Evolutionary conservation across 1,139 yeast genomes (phyloP).

Genomic region (Magnusiomyces clavatus): DNA sequence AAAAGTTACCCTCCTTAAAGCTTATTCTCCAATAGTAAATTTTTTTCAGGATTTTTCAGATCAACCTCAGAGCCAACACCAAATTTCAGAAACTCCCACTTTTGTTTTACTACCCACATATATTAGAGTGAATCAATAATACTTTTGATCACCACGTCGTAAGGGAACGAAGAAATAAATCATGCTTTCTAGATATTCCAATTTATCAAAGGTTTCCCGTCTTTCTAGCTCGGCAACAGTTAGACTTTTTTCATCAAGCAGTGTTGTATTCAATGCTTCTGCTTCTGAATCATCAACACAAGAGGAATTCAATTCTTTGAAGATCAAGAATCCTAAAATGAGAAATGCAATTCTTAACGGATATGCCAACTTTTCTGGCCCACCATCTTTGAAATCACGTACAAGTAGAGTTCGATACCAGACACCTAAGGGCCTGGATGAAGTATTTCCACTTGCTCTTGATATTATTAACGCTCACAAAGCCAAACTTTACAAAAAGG

Average conservation of each 20-base stretch:
- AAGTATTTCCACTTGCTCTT: conserved; percentile 64
- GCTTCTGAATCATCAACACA: not conserved
- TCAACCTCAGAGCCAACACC: too few relatives aligned
- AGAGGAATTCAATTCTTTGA: conserved; percentile 16
- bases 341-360: conserved; percentile 33
- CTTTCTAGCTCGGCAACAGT: not conserved
- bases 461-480: conserved; percentile 46
- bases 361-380: conserved; percentile 34
- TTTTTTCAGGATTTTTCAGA: too few relatives aligned
- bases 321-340: conserved; percentile 26
- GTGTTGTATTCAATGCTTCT: not conserved
- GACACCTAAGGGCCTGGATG: conserved; percentile 62
- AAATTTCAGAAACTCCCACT: too few relatives aligned
- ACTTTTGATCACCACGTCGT: too few relatives aligned
- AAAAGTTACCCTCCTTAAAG: too few relatives aligned
- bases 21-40: too few relatives aligned
- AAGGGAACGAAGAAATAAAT: too few relatives aligned
- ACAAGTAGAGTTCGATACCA: conserved; percentile 46
- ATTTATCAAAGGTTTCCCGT: too few relatives aligned
- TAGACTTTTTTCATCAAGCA: not conserved
- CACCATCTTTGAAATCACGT: conserved; percentile 41
- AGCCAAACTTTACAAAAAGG: conserved; percentile 25
- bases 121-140: too few relatives aligned
- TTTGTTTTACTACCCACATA: too few relatives aligned
- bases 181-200: too few relatives aligned